Evolutionary conservation across 164 flowering plant species (phyloP), one percentile per base, ranked within the genome.

Genomic region (Tetrastigma voinierianum): DNA sequence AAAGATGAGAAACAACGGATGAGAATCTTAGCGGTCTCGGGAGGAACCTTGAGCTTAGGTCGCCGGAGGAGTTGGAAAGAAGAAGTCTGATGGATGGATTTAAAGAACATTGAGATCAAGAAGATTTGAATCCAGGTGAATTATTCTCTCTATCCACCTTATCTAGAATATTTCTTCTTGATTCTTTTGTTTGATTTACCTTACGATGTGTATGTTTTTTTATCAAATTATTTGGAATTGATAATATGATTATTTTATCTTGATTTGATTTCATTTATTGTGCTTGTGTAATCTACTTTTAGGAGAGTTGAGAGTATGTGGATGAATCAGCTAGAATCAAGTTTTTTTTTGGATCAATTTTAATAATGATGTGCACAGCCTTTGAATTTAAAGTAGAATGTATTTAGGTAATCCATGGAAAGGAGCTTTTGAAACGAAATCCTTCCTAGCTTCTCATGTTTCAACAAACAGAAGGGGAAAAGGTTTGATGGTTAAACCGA

Each of bases 91-190:
- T 90, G 96, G 96, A 62, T 77, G 79, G 96, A 90, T 77, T 68
- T 76, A 84, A 84, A 69, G 84, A 87, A 58, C 86, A 86, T 72
- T 73, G 86, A 87, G 77, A 74, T 90, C 77, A 83, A 74, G 66
- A 93, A 90, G n/a, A 76, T 90, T 87, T 68, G 93, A 88, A 65
- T 71, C 90, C 63, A 87, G 89, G 93, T 90, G n/a, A 14, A 69
- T n/a, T 66, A 57, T 23, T 44, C 10, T 46, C 49, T 62, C 10
- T 61, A n/a, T 72, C 44, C 14, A 3, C 57, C n/a, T 3, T 32
- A 32, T 32, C 40, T 32, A 32, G 32, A 47, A 10, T 16, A 25
- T 10, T 62, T 7, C 20, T 68, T 24, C 25, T 40, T 59, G 16
- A 17, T 58, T 52, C 1, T 58, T 58, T 63, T 49, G 19, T 48